Evolutionary conservation across 495 filamentous ascomycete species (phyloP).

Genomic region (Polyplosphaeria fusca): DNA sequence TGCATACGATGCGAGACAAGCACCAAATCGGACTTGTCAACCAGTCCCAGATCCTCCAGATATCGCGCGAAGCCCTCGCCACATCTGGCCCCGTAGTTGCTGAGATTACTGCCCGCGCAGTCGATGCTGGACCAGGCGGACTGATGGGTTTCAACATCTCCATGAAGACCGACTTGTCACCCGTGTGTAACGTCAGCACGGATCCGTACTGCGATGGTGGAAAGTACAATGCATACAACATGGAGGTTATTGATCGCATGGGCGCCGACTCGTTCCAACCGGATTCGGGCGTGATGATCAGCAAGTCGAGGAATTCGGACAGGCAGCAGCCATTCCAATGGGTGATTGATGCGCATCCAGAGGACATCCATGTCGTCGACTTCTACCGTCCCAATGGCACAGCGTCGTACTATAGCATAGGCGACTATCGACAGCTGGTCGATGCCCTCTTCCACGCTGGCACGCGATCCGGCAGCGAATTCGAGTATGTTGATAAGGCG

Average conservation of each 20-base stretch:
- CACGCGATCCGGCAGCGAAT: slow-evolving; percentile 43
- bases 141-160: slow-evolving; percentile 43
- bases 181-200: slow-evolving; percentile 38
- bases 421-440: slow-evolving; percentile 45
- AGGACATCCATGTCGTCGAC: slow-evolving; percentile 35
- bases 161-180: slow-evolving; percentile 38
- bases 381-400: slow-evolving; percentile 25
- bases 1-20: slow-evolving; percentile 47
- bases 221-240: slow-evolving; percentile 42
- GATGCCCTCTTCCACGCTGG: slow-evolving; percentile 48
- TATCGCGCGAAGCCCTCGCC: slow-evolving; percentile 40
- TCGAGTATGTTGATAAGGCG: slow-evolving; percentile 41
- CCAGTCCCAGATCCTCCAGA: slow-evolving; percentile 36
- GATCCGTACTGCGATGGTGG: slow-evolving; percentile 46
- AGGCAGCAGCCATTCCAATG: slow-evolving; percentile 42
- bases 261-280: slow-evolving; percentile 45
- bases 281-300: slow-evolving; percentile 46
- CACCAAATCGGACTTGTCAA: slow-evolving; percentile 41
- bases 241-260: slow-evolving; percentile 47
- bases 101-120: slow-evolving; percentile 41
- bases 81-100: slow-evolving; percentile 42
- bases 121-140: slow-evolving; percentile 30
- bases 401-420: slow-evolving; percentile 32
- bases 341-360: slow-evolving; percentile 46
- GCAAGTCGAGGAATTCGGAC: slow-evolving; percentile 39